phyloP scores from a whole-genome alignment of 2,329 filamentous ascomycete genomes.

The Claviceps sorghi region DNA sequence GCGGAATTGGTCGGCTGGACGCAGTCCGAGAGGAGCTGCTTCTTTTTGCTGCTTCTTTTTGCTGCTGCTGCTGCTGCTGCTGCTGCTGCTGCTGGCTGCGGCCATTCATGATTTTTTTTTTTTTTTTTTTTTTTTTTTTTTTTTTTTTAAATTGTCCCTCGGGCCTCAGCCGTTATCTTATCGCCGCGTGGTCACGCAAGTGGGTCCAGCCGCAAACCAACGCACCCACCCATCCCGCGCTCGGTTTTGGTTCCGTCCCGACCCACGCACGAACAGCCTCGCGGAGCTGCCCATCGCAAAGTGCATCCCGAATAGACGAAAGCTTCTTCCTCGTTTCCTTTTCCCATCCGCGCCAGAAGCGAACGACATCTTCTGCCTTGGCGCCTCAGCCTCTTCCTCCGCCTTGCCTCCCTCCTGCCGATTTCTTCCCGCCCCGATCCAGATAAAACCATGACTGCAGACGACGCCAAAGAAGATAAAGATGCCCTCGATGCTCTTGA shows the following conservation, averaged over 20 bases:
- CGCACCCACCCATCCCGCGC: neutral
- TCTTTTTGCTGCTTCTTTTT: neutral
- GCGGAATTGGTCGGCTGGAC: neutral
- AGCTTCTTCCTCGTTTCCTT: neutral
- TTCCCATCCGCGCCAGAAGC: neutral
- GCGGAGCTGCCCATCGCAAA: neutral
- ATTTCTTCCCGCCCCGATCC: neutral
- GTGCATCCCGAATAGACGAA: no score
- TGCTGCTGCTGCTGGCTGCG: neutral
- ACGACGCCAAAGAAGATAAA: slow-evolving; percentile 40
- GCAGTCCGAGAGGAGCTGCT: neutral
- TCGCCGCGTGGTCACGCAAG: slow-evolving; percentile 18
- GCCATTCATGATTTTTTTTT: no score
- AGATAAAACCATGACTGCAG: slow-evolving; percentile 21
- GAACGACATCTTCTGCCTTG: neutral
- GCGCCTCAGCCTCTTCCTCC: neutral
- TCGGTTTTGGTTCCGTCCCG: neutral
- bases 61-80: neutral
- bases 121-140: slow-evolving; percentile 13
- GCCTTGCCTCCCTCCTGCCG: no score
- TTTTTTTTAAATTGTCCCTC: neutral
- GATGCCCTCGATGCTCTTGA: slow-evolving; percentile 72
- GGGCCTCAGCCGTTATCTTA: slow-evolving; percentile 21
- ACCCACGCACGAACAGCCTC: neutral
- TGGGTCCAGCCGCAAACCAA: slow-evolving; percentile 4